Evolutionary conservation across 192 early-diverging fungal genomes (phyloP).

Genomic region (Podila epicladia): DNA sequence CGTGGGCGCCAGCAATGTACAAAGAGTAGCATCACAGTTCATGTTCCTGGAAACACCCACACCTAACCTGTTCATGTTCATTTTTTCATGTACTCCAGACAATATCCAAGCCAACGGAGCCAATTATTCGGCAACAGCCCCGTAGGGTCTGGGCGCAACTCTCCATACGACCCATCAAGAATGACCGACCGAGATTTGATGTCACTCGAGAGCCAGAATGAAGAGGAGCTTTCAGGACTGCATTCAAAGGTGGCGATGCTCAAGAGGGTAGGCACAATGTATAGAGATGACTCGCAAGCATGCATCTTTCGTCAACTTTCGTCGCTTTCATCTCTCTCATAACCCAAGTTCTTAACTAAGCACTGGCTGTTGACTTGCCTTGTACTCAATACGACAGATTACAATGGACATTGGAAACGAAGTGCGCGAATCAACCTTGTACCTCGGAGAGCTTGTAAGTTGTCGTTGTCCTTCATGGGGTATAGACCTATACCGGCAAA

Average conservation of each 20-base stretch:
- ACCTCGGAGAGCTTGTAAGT: slow-evolving; percentile 30
- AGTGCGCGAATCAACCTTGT: slow-evolving; percentile 42
- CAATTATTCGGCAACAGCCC: slow-evolving; percentile 35
- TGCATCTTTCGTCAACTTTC: background rate
- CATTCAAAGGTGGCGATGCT: slow-evolving; percentile 51
- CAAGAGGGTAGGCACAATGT: slow-evolving; percentile 25
- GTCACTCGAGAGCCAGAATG: slow-evolving; percentile 47
- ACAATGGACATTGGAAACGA: slow-evolving; percentile 46
- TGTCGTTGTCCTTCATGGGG: background rate
- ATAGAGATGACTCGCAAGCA: background rate
- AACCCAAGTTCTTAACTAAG: background rate
- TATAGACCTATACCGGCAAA: background rate
- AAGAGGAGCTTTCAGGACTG: slow-evolving; percentile 37
- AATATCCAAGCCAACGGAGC: slow-evolving; percentile 17
- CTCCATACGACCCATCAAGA: slow-evolving; percentile 39
- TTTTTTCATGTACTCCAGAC: background rate
- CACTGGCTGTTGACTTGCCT: background rate
- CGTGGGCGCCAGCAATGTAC: background rate
- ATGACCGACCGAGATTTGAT: slow-evolving; percentile 42
- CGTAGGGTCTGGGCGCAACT: slow-evolving; percentile 28
- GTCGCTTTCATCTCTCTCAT: background rate
- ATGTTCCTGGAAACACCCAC: background rate
- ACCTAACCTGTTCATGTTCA: background rate
- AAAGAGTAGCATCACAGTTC: background rate
- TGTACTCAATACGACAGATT: slow-evolving; percentile 9